These are phyloP conservation scores for Sugiyamaella paludigena DNA, from an alignment of 1,139 yeast species.

Conservation along the genomic window DNA sequence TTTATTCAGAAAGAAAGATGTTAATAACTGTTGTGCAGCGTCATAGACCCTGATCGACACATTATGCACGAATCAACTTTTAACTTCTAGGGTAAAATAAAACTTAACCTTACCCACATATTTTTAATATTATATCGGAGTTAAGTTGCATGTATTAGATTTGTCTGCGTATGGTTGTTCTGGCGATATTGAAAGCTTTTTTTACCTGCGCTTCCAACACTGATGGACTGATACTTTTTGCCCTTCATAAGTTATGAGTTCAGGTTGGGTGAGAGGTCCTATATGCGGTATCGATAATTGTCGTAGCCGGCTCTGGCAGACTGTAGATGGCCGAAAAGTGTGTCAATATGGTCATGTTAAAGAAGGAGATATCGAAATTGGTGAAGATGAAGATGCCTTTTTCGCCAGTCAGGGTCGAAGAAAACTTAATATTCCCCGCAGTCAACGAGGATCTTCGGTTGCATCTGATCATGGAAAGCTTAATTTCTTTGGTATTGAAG, in stretches of 20 bases:
- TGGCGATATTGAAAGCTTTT: too few relatives aligned
- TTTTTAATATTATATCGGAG: too few relatives aligned
- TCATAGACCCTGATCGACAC: too few relatives aligned
- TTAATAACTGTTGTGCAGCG: too few relatives aligned
- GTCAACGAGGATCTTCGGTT: conserved; percentile 23
- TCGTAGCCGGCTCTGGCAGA: conserved; percentile 68
- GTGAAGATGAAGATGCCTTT: conserved; percentile 43
- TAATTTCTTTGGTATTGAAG: conserved; percentile 54
- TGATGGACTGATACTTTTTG: background rate
- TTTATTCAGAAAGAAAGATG: too few relatives aligned
- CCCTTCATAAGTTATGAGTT: conserved; percentile 4
- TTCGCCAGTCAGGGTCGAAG: conserved; percentile 17
- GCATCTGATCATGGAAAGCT: conserved; percentile 16
- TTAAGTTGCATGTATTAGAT: too few relatives aligned
- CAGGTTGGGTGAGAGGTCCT: conserved; percentile 62
- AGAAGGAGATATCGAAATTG: conserved; percentile 74
- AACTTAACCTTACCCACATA: too few relatives aligned
- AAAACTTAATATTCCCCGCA: conserved; percentile 30
- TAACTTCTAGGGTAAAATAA: too few relatives aligned
- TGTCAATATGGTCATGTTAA: conserved; percentile 90
- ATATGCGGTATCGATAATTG: conserved; percentile 90
- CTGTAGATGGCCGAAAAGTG: conserved; percentile 70
- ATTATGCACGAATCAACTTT: too few relatives aligned
- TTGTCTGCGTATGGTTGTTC: too few relatives aligned
- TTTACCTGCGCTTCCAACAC: too few relatives aligned